These are phyloP conservation scores for Erodium texanum DNA, from an alignment of 441 rosid genomes.

Conservation along the genomic window DNA sequence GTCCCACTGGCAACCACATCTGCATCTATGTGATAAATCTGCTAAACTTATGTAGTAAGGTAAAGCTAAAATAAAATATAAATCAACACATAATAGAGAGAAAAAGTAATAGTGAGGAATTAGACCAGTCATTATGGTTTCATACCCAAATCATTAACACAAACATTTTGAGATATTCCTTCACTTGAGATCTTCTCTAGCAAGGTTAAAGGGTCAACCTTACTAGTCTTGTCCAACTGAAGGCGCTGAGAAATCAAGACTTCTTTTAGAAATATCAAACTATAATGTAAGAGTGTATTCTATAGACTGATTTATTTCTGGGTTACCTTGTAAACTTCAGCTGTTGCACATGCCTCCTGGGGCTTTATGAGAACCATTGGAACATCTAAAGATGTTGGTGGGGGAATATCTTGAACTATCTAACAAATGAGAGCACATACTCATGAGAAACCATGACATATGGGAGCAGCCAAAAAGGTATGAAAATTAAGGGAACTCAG, in stretches of 20 bases:
- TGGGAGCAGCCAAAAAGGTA: background rate
- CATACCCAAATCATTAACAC: constrained; percentile 88
- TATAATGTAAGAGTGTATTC: background rate
- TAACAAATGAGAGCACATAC: constrained; percentile 20
- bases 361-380: constrained; percentile 92
- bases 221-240: constrained; percentile 58
- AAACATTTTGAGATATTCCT: constrained; percentile 78
- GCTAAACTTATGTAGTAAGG: background rate
- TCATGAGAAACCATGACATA: no score
- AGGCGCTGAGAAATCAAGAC: constrained; percentile 42
- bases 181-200: constrained; percentile 60
- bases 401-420: constrained; percentile 79
- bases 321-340: constrained; percentile 85
- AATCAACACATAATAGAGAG: no score
- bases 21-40: background rate
- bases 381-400: constrained; percentile 54
- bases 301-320: background rate
- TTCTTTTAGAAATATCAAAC: constrained; percentile 5
- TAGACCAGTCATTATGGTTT: constrained; percentile 10
- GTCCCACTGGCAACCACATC: background rate
- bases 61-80: background rate
- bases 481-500: background rate
- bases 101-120: background rate
- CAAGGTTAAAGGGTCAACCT: constrained; percentile 56
- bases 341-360: constrained; percentile 78